phyloP scores from a whole-genome alignment of 2,329 filamentous ascomycete species.

The Nemania sp. region DNA sequence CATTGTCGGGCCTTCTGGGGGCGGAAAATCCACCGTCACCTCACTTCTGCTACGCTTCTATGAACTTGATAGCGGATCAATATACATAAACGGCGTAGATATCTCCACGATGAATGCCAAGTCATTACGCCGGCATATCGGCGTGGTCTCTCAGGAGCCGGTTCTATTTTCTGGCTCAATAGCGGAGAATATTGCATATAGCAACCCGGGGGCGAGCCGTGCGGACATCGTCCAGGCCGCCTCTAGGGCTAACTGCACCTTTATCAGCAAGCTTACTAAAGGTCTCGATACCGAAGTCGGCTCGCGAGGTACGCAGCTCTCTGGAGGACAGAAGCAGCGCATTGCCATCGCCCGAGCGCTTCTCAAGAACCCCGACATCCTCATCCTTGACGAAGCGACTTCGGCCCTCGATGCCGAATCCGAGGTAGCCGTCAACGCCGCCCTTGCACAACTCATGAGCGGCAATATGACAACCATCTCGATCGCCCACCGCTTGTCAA shows the following conservation, averaged over 20 bases:
- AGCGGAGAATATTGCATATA: constrained; percentile 90
- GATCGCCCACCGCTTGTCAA: constrained; percentile 93
- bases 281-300: constrained; percentile 94
- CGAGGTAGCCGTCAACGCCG: constrained; percentile 93
- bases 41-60: constrained; percentile 93
- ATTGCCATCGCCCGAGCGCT: constrained; percentile 96
- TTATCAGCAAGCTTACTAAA: constrained; percentile 95
- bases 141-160: constrained; percentile 93
- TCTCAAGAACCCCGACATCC: constrained; percentile 93
- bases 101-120: constrained; percentile 89
- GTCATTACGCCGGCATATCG: constrained; percentile 87
- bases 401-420: constrained; percentile 95
- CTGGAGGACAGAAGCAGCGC: constrained; percentile 94
- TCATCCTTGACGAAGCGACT: constrained; percentile 95
- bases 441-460: constrained; percentile 76
- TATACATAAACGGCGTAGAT: constrained; percentile 83
- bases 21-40: constrained; percentile 94
- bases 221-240: constrained; percentile 85
- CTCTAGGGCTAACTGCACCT: constrained; percentile 90
- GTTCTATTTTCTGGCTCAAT: constrained; percentile 87
- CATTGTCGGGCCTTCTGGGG: constrained; percentile 93
- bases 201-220: constrained; percentile 76
- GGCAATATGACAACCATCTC: constrained; percentile 96
- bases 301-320: constrained; percentile 88
- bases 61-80: constrained; percentile 73